Evolutionary conservation across 139 green algal genomes (phyloP).

Genomic region (Pseudopediastrum boryanum): DNA sequence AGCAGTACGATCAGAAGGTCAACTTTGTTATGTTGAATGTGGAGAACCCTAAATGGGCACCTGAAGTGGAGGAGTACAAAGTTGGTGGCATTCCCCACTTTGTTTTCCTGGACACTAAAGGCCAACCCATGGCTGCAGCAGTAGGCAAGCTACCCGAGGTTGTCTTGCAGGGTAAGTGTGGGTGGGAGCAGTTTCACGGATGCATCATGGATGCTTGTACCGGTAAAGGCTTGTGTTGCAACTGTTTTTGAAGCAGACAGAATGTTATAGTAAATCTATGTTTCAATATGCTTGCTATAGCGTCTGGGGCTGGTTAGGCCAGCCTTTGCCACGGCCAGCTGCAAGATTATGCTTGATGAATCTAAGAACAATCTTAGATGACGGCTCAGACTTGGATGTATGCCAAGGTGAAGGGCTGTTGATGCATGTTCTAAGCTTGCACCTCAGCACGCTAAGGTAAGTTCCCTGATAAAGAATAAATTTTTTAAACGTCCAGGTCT

Average conservation of each 20-base stretch:
- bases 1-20: slow-evolving; percentile 75
- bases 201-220: not conserved
- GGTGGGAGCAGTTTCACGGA: slow-evolving; percentile 41
- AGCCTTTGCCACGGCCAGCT: not conserved
- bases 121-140: slow-evolving; percentile 72
- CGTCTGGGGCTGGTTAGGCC: not conserved
- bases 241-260: not conserved
- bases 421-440: too few relatives aligned
- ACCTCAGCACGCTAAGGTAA: too few relatives aligned
- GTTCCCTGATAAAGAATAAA: too few relatives aligned
- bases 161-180: too few relatives aligned
- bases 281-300: not conserved
- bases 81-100: slow-evolving; percentile 95
- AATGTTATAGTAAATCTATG: not conserved
- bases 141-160: slow-evolving; percentile 83
- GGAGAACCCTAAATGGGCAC: slow-evolving; percentile 94
- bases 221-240: not conserved
- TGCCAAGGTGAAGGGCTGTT: too few relatives aligned
- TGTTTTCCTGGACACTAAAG: slow-evolving; percentile 86
- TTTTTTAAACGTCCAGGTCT: too few relatives aligned
- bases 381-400: too few relatives aligned
- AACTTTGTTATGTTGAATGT: slow-evolving; percentile 99
- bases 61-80: slow-evolving; percentile 74
- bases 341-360: not conserved
- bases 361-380: too few relatives aligned